Evolutionary conservation across 371 early-diverging fungal genomes (phyloP), one percentile per base, ranked within the genome.

Genomic region (Funneliformis caledonium): DNA sequence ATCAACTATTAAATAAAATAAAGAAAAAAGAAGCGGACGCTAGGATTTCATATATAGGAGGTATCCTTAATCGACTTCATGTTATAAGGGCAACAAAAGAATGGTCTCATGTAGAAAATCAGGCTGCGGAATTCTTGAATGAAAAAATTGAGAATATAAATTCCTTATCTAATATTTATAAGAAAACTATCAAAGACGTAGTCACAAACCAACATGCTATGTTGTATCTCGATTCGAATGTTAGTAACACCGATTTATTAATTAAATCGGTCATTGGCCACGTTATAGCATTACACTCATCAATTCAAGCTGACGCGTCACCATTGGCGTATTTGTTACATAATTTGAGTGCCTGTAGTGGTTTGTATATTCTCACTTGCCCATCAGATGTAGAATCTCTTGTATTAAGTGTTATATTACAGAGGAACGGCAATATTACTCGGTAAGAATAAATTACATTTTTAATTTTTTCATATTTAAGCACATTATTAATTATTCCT

Each of bases 241-340:
- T 37, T 19, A 80, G 43, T 80, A 61, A 76, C 26, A 12, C 11
- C 9, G 62, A 52, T 22, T 80, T 80, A 56, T 19, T 80, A 11
- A 62, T 80, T 42, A 76, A 76, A 45, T 80, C 80, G 37, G 80
- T 80, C 8, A n/a, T 80, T 33, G 45, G 47, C 0, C 80, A 80
- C 56, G 61, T 80, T 47, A 60, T 80, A 50, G 59, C 59, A n/a
- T 61, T 80, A 19, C 60, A 80, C 56, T 14, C 76, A n/a, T 80
- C 80, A 9, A 56, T 80, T 72, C 62, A 78, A n/a, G 80, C 52
- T 5, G 77, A 76, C 8, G 16, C 79, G 12, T 80, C 59, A 7
- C 80, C 80, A 12, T 56, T 80, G 26, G 45, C 80, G 22, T 16
- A 42, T 47, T 80, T 77, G 9, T 7, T 76, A 19, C 80, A 80